phyloP scores from a whole-genome alignment of 2,329 filamentous ascomycete genomes.

The Grosmannia serpens region DNA sequence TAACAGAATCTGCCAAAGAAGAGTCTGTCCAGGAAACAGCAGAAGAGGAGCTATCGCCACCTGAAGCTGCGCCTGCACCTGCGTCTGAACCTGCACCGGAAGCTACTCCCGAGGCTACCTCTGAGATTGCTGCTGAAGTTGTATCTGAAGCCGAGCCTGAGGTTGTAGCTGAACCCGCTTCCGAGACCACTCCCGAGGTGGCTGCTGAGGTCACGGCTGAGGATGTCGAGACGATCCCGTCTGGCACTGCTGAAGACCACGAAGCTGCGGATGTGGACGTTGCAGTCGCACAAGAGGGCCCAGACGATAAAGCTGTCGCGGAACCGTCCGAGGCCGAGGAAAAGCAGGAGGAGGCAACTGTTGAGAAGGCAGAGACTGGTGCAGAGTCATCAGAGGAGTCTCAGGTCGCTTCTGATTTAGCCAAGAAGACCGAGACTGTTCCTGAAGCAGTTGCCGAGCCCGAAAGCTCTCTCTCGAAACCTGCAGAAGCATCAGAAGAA shows the following conservation, averaged over 20 bases:
- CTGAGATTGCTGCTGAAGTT: background rate
- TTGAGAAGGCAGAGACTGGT: background rate
- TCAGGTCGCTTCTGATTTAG: background rate
- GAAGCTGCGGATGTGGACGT: background rate
- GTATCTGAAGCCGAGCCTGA: background rate
- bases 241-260: no score
- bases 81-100: background rate
- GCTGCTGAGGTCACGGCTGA: background rate
- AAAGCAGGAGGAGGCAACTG: background rate
- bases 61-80: background rate
- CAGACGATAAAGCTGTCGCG: background rate
- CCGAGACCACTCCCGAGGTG: no score
- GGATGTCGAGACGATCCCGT: background rate
- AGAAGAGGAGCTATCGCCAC: background rate
- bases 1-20: background rate
- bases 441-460: background rate
- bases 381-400: background rate
- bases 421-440: background rate
- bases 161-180: background rate
- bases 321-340: background rate
- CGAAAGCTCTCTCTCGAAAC: background rate
- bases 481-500: background rate
- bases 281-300: background rate
- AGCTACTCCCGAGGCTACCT: background rate
- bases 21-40: background rate